Conservation (phyloP, 2,329 filamentous ascomycete genomes). For the Emericellopsis atlantica region DNA sequence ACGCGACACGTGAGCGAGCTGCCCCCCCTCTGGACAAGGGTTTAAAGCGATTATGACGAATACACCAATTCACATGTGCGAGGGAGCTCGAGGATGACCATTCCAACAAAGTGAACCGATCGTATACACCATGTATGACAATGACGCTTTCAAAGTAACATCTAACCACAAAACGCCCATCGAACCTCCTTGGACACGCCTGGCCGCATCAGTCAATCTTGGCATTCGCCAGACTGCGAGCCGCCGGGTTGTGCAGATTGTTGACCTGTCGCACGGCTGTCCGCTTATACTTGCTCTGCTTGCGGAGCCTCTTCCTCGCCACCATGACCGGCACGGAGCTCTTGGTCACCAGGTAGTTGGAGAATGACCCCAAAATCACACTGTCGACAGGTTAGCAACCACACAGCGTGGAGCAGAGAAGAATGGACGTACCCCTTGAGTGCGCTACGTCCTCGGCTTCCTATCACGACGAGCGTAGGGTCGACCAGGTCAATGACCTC, state of each 20-base stretch:
- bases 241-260: slow-evolving; percentile 60
- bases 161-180: background rate
- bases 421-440: slow-evolving; percentile 66
- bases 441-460: slow-evolving; percentile 80
- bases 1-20: no score
- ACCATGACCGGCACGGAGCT: slow-evolving; percentile 98
- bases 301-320: slow-evolving; percentile 76
- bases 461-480: slow-evolving; percentile 86
- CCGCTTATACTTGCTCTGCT: slow-evolving; percentile 71
- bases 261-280: slow-evolving; percentile 61
- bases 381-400: slow-evolving; percentile 36
- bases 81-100: no score
- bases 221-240: slow-evolving; percentile 54
- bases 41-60: no score
- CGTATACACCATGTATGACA: no score
- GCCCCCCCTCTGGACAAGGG: no score
- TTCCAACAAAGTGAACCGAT: no score
- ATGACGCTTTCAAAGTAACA: background rate
- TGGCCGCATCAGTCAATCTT: slow-evolving; percentile 53
- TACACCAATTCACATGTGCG: no score
- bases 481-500: slow-evolving; percentile 92
- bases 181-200: background rate
- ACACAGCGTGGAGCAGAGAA: background rate
- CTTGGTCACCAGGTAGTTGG: slow-evolving; percentile 94
- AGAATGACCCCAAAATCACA: slow-evolving; percentile 90